Conservation (phyloP, 352 stramenopile species). For the Phytophthora sp. region DNA sequence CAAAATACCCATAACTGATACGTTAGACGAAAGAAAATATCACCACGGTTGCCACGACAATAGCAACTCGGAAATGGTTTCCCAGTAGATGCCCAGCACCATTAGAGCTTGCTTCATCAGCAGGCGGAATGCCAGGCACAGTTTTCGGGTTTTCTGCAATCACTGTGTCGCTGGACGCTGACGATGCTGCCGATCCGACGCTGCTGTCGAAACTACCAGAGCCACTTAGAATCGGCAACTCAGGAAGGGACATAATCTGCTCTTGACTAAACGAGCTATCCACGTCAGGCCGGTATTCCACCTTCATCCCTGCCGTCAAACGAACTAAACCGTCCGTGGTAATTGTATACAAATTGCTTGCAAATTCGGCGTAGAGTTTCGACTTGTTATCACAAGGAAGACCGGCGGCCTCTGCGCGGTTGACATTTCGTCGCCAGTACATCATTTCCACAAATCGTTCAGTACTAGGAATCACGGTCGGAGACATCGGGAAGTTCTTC, state of each 20-base stretch:
- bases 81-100: no score
- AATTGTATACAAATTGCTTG: conserved; percentile 43
- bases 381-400: conserved; percentile 57
- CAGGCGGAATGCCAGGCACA: conserved; percentile 7
- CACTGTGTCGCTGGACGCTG: conserved; percentile 5
- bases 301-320: conserved; percentile 44
- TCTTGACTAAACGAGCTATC: conserved; percentile 32
- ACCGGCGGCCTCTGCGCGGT: conserved; percentile 43
- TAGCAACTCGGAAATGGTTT: neutral
- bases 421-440: conserved; percentile 57
- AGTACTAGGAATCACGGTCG: conserved; percentile 33
- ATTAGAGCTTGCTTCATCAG: no score
- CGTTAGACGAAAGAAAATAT: neutral
- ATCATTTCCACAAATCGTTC: conserved; percentile 59
- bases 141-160: neutral
- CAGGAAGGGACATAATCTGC: conserved; percentile 13
- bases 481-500: conserved; percentile 20
- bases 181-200: neutral
- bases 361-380: conserved; percentile 50
- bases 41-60: neutral
- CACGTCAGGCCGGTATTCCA: conserved; percentile 40
- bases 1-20: neutral
- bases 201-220: neutral
- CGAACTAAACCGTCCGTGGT: conserved; percentile 48
- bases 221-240: conserved; percentile 7